Evolutionary conservation across 371 early-diverging fungal genomes (phyloP).

Genomic region (Mucor lusitanicus): DNA sequence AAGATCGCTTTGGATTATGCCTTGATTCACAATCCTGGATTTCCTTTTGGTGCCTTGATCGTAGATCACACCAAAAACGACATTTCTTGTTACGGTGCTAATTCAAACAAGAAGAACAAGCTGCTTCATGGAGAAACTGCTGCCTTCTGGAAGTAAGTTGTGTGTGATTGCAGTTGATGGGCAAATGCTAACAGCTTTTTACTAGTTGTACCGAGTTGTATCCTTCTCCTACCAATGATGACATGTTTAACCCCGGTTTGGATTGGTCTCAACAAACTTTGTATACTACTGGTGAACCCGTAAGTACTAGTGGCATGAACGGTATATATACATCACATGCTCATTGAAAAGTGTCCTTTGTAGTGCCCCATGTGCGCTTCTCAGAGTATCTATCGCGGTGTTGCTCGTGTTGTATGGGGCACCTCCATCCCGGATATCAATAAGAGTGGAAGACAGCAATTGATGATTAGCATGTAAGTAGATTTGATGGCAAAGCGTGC

Average conservation of each 20-base stretch:
- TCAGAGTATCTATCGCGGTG: slow-evolving; percentile 40
- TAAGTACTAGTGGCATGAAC: slow-evolving; percentile 15
- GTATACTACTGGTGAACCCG: slow-evolving; percentile 43
- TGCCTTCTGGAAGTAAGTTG: slow-evolving; percentile 39
- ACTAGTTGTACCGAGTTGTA: slow-evolving; percentile 39
- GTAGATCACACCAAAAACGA: slow-evolving; percentile 37
- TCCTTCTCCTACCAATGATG: slow-evolving; percentile 36
- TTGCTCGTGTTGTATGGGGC: slow-evolving; percentile 41
- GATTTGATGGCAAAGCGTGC: neutral
- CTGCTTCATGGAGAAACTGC: slow-evolving; percentile 42
- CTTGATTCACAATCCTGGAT: slow-evolving; percentile 26
- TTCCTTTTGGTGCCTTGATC: slow-evolving; percentile 37
- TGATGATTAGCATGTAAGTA: slow-evolving; percentile 35
- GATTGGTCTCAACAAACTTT: slow-evolving; percentile 39
- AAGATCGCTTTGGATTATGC: slow-evolving; percentile 35
- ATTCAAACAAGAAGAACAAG: slow-evolving; percentile 31
- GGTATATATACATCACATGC: neutral
- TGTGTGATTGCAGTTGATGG: neutral
- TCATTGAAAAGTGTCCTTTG: neutral
- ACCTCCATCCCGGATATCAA: slow-evolving; percentile 41
- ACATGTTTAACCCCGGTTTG: slow-evolving; percentile 33
- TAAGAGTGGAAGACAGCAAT: slow-evolving; percentile 33
- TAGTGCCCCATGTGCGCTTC: slow-evolving; percentile 45
- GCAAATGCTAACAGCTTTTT: neutral
- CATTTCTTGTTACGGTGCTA: slow-evolving; percentile 41